phyloP scores from a whole-genome alignment of 148 eudicot genomes.

The Spergularia marina region DNA sequence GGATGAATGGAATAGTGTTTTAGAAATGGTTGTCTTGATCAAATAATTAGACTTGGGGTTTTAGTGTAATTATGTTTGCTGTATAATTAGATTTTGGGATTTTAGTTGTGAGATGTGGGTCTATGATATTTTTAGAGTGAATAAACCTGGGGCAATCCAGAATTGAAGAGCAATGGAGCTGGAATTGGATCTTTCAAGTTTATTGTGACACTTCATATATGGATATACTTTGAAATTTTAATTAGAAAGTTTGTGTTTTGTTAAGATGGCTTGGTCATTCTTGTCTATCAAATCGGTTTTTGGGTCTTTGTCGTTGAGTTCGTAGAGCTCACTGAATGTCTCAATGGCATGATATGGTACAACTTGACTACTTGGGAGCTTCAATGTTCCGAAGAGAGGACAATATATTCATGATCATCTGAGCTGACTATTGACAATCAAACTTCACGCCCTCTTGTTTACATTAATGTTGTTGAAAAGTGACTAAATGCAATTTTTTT shows the following conservation, averaged over 20 bases:
- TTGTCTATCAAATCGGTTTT: constrained; percentile 1
- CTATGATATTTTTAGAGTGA: not conserved
- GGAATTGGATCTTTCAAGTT: no score
- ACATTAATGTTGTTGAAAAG: not conserved
- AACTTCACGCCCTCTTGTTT: not conserved
- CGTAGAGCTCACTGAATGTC: not conserved
- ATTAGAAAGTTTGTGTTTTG: not conserved
- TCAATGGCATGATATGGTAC: not conserved
- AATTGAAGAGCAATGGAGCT: not conserved
- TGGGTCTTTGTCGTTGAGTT: not conserved
- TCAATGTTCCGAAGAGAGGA: not conserved
- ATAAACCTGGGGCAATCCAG: not conserved
- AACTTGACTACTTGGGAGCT: no score
- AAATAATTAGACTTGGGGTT: not conserved
- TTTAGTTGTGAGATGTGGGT: not conserved
- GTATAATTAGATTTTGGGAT: not conserved
- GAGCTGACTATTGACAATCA: not conserved
- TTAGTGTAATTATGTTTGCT: not conserved
- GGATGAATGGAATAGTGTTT: not conserved
- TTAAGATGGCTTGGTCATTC: not conserved
- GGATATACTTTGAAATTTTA: not conserved
- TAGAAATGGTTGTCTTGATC: no score
- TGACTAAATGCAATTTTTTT: not conserved
- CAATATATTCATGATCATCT: not conserved
- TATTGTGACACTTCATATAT: not conserved